Evolutionary conservation across 169 alveolate genomes (phyloP), one percentile per base, ranked within the genome.

Genomic region (Cryptosporidium parvum): DNA sequence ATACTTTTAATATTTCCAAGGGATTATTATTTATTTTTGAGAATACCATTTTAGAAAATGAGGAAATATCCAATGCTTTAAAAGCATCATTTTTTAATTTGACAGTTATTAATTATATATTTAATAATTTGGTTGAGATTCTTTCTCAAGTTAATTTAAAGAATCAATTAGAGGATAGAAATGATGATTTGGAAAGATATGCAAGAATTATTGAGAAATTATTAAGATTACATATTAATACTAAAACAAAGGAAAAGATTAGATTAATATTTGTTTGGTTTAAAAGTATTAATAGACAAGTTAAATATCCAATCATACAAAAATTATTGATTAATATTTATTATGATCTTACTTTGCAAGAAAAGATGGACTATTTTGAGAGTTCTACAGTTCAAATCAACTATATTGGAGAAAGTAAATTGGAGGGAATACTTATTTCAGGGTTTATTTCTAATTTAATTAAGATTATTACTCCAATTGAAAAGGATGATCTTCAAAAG

Each of bases 271-370:
- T 73, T 52, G 21, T 23, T 42, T 73, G 86, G 86, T 37, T 73
- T 18, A 73, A 73, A 12, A 53, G 67, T 18, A 37, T 73, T 9
- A 65, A 65, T 33, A 73, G 14, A 42, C 68, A 73, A 10, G 56
- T 73, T 23, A 73, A 73, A 33, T 73, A 56, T 21, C 86, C 86
- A 33, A 33, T 58, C 16, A n/a, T 73, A 5, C 86, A 73, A 21
- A 42, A 42, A 1, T n/a, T 56, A 6, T 10, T 73, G 35, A 21
- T 73, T 18, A 37, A 5, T 45, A 42, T 73, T n/a, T 73, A 56
- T 16, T 21, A 31, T 23, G 86, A 73, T 18, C 68, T 73, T 12
- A 73, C 52, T 73, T 39, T 73, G 3, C 33, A 29, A 9, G 86
- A 73, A 44, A 73, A 73, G 23, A 31, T 73, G 53, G 70, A 73